A percentile compares a stretch with the other conserved stretches of the same genome.
These are phyloP conservation scores for Petunia hybrid DNA, from an alignment of 305 asterid species.

Conservation along the genomic window DNA sequence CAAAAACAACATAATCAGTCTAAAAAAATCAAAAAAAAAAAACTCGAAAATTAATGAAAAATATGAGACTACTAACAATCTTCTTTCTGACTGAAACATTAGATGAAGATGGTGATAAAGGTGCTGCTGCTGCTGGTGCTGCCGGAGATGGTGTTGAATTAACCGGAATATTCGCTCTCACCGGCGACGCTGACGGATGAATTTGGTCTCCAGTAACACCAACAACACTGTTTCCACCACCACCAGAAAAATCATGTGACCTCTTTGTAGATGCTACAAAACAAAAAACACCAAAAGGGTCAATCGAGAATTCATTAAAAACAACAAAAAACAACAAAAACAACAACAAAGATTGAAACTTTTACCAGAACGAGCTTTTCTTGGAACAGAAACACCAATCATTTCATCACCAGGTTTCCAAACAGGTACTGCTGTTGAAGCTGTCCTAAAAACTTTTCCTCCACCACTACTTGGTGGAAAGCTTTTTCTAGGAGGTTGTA, in stretches of 20 bases:
- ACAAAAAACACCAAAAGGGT: constrained; percentile 30
- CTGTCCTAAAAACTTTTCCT: constrained; percentile 52
- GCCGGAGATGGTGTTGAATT: constrained; percentile 55
- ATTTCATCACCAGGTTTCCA: constrained; percentile 96
- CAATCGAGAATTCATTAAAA: constrained; percentile 28
- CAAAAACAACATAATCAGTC: constrained; percentile 11
- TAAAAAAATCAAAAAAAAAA: not conserved
- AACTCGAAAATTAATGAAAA: not conserved
- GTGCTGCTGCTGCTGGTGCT: constrained; percentile 37
- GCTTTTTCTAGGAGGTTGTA: constrained; percentile 68
- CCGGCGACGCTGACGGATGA: constrained; percentile 70
- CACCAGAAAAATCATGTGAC: constrained; percentile 76
- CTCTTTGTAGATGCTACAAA: constrained; percentile 79
- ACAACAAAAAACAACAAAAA: constrained; percentile 23
- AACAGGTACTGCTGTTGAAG: constrained; percentile 59
- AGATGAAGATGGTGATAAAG: constrained; percentile 89
- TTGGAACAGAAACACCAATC: constrained; percentile 92
- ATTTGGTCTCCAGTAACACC: constrained; percentile 59
- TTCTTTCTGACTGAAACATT: constrained; percentile 74
- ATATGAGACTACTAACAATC: constrained; percentile 73
- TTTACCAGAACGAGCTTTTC: constrained; percentile 96
- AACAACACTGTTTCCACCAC: constrained; percentile 48
- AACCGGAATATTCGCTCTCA: constrained; percentile 52
- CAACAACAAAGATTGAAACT: not conserved
- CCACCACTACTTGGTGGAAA: constrained; percentile 55